Conservation (phyloP, 1,284 basidiomycete genomes). For the Neotropicomus parvogracilis region DNA sequence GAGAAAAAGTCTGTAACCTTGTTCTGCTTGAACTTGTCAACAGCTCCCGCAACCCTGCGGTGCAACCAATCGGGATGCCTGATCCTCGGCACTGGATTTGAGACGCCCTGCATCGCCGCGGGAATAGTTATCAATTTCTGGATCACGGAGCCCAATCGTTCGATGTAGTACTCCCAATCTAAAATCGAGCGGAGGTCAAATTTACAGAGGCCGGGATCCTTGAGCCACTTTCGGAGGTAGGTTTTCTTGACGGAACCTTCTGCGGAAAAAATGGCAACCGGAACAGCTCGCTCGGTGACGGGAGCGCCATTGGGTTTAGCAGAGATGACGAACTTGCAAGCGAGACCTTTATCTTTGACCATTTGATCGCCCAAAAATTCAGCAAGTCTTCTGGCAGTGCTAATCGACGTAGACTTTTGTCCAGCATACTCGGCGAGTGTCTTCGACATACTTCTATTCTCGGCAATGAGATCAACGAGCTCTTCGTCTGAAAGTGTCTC, state of each 20-base stretch:
- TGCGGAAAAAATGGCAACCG: slow-evolving; percentile 98
- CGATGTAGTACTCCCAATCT: slow-evolving; percentile 99
- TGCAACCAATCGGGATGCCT: slow-evolving; percentile 98
- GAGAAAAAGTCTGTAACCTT: slow-evolving; percentile 94
- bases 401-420: slow-evolving; percentile 98
- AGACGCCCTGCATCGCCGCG: slow-evolving; percentile 95
- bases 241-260: slow-evolving; percentile 87
- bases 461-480: slow-evolving; percentile 95
- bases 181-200: slow-evolving; percentile 95
- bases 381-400: slow-evolving; percentile 90
- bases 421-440: slow-evolving; percentile 94
- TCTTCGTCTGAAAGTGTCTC: slow-evolving; percentile 87
- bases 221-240: slow-evolving; percentile 95
- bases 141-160: slow-evolving; percentile 95
- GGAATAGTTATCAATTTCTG: slow-evolving; percentile 99
- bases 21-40: slow-evolving; percentile 98
- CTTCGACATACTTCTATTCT: slow-evolving; percentile 98
- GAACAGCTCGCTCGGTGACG: slow-evolving; percentile 95
- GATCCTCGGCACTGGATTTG: slow-evolving; percentile 95
- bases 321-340: slow-evolving; percentile 99
- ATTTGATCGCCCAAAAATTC: slow-evolving; percentile 98
- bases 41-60: slow-evolving; percentile 81
- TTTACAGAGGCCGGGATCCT: slow-evolving; percentile 83
- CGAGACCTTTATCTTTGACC: slow-evolving; percentile 99
- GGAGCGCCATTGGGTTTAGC: slow-evolving; percentile 91